phyloP scores from a whole-genome alignment of 1,284 basidiomycete genomes.

The Tilletia caries region DNA sequence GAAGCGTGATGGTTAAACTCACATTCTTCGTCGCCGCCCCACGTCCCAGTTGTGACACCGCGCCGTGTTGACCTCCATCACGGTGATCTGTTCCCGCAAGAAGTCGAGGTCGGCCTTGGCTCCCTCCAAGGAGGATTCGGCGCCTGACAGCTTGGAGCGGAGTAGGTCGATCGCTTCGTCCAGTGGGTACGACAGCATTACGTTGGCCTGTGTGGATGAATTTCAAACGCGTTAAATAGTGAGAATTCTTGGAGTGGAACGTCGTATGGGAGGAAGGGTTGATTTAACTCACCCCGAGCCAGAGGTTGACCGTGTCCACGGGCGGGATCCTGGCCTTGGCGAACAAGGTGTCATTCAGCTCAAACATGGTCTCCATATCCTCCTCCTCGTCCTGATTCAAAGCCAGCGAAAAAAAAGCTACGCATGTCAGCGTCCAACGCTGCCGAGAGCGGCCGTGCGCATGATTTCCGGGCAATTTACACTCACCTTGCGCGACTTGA shows the following conservation, averaged over 20 bases:
- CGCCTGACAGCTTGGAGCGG: slow-evolving; percentile 70
- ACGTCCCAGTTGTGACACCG: slow-evolving; percentile 96
- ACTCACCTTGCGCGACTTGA: slow-evolving; percentile 58
- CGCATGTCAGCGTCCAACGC: no score
- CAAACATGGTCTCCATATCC: slow-evolving; percentile 79
- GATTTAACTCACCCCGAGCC: slow-evolving; percentile 75
- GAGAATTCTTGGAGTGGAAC: not conserved
- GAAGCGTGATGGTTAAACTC: not conserved
- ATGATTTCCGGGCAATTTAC: no score
- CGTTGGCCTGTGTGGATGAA: slow-evolving; percentile 58
- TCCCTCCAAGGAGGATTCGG: slow-evolving; percentile 67
- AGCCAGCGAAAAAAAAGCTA: not conserved
- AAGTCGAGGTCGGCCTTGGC: slow-evolving; percentile 87
- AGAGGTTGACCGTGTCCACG: slow-evolving; percentile 83
- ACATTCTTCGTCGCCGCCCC: slow-evolving; percentile 64
- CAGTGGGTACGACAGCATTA: slow-evolving; percentile 92
- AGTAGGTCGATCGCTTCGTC: slow-evolving; percentile 75
- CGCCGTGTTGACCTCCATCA: slow-evolving; percentile 98
- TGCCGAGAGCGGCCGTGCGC: no score
- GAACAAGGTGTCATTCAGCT: slow-evolving; percentile 91
- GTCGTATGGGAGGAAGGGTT: not conserved
- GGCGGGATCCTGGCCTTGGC: slow-evolving; percentile 84
- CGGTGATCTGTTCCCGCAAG: slow-evolving; percentile 87
- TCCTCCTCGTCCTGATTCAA: slow-evolving; percentile 55
- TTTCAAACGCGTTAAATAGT: no score